phyloP scores from a whole-genome alignment of 306 rosid species.

The Quercus engelmannii region DNA sequence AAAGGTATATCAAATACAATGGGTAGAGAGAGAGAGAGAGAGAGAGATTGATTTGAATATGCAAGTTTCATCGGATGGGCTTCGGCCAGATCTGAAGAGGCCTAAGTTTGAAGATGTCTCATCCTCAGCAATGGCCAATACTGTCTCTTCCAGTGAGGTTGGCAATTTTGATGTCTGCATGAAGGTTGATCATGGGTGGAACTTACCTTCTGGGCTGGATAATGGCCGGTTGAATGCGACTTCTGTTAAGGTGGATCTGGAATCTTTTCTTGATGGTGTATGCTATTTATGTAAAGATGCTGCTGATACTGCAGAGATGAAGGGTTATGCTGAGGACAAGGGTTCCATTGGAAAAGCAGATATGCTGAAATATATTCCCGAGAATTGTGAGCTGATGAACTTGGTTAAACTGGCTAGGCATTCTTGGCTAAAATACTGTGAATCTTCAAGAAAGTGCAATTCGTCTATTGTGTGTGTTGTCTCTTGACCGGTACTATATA shows the following conservation, averaged over 20 bases:
- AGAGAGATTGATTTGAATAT: slow-evolving; percentile 79
- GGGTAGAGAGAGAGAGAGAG: slow-evolving; percentile 4
- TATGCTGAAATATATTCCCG: slow-evolving; percentile 41
- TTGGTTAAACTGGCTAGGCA: slow-evolving; percentile 74
- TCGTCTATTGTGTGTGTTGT: slow-evolving; percentile 80
- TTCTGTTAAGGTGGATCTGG: slow-evolving; percentile 49
- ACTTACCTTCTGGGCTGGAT: slow-evolving; percentile 35
- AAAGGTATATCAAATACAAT: slow-evolving; percentile 33
- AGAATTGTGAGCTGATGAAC: slow-evolving; percentile 63
- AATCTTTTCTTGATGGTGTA: slow-evolving; percentile 32
- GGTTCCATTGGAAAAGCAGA: slow-evolving; percentile 40
- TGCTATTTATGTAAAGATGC: slow-evolving; percentile 30
- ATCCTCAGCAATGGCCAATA: slow-evolving; percentile 37
- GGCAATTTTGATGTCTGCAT: slow-evolving; percentile 37
- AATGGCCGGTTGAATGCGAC: slow-evolving; percentile 42
- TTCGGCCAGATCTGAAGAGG: slow-evolving; percentile 53
- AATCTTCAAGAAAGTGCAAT: slow-evolving; percentile 88
- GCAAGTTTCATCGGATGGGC: slow-evolving; percentile 54
- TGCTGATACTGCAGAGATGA: slow-evolving; percentile 30
- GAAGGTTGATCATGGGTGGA: slow-evolving; percentile 46
- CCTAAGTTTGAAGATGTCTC: slow-evolving; percentile 62
- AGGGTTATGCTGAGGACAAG: slow-evolving; percentile 34
- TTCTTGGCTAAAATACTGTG: slow-evolving; percentile 81
- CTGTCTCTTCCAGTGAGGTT: slow-evolving; percentile 41
- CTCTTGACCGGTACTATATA: slow-evolving; percentile 70